These are phyloP conservation scores for Tricholoma flavovirens DNA, from an alignment of 768 basidiomycete genomes.

Conservation along the genomic window DNA sequence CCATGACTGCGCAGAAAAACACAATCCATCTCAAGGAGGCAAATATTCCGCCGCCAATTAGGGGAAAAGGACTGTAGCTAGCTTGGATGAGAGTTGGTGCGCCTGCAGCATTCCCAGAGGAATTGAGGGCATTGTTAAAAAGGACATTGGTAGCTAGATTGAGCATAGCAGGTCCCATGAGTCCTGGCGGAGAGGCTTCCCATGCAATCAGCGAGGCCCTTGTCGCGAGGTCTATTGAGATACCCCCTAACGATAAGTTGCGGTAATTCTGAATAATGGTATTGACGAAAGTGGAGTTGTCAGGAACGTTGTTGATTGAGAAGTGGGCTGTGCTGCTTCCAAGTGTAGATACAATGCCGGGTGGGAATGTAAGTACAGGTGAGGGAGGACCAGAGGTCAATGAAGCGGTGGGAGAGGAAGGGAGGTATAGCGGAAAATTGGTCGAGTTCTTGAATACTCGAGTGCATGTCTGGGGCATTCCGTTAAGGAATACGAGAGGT, in stretches of 20 bases:
- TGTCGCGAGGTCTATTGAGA: conserved; percentile 52
- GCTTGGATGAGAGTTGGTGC: conserved; percentile 51
- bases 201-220: conserved; percentile 59
- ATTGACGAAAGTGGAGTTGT: conserved; percentile 56
- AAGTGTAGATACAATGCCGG: conserved; percentile 42
- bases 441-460: conserved; percentile 31
- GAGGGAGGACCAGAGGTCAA: conserved; percentile 27
- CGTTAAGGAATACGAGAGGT: conserved; percentile 58
- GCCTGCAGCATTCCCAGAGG: conserved; percentile 31
- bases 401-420: conserved; percentile 35
- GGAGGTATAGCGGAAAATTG: conserved; percentile 48
- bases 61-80: conserved; percentile 54
- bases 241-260: conserved; percentile 59
- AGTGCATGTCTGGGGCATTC: conserved; percentile 47
- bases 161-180: conserved; percentile 54
- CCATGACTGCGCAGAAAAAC: conserved; percentile 73
- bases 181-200: conserved; percentile 59
- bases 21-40: conserved; percentile 66
- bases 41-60: conserved; percentile 48
- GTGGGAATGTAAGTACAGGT: conserved; percentile 47
- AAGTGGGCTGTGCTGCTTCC: conserved; percentile 35
- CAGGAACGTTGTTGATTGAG: conserved; percentile 34
- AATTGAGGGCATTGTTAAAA: conserved; percentile 57
- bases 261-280: conserved; percentile 45
- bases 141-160: conserved; percentile 66